These are phyloP conservation scores for Camellia japonica DNA, from an alignment of 148 eudicot genomes.

Conservation along the genomic window DNA sequence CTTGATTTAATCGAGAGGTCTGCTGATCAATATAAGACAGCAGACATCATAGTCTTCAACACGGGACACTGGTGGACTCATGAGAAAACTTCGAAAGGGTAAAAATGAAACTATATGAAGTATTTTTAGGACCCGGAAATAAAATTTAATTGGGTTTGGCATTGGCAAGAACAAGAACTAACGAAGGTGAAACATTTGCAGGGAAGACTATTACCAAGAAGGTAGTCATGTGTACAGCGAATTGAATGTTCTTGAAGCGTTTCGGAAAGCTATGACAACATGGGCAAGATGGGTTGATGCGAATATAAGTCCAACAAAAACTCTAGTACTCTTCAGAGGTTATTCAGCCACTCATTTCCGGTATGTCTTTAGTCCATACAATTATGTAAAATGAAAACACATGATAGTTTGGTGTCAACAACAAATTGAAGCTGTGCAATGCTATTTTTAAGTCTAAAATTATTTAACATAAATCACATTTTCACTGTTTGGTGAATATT, in stretches of 20 bases:
- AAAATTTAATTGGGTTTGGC: background rate
- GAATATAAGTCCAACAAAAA: conserved; percentile 58
- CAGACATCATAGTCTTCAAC: conserved; percentile 75
- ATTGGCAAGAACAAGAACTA: background rate
- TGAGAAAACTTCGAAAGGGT: conserved; percentile 86
- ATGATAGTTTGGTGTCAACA: too few relatives aligned
- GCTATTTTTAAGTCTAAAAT: too few relatives aligned
- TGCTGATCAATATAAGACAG: conserved; percentile 57
- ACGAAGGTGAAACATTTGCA: conserved; percentile 21
- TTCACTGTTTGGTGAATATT: too few relatives aligned
- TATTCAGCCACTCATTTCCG: conserved; percentile 94
- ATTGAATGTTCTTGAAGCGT: conserved; percentile 73
- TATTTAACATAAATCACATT: too few relatives aligned
- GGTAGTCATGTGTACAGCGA: conserved; percentile 82
- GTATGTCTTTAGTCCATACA: conserved; percentile 22
- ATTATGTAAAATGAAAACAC: background rate
- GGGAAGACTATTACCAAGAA: conserved; percentile 90
- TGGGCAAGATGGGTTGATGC: conserved; percentile 93
- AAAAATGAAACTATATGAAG: background rate
- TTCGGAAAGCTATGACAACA: conserved; percentile 82
- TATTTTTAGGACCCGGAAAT: too few relatives aligned
- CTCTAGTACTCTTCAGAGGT: conserved; percentile 78
- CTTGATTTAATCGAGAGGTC: conserved; percentile 61
- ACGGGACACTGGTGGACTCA: conserved; percentile 99
- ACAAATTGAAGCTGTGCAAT: too few relatives aligned